Evolutionary conservation across 2,329 filamentous ascomycete genomes (phyloP), one percentile per base, ranked within the genome.

Genomic region (Nemania serpens): DNA sequence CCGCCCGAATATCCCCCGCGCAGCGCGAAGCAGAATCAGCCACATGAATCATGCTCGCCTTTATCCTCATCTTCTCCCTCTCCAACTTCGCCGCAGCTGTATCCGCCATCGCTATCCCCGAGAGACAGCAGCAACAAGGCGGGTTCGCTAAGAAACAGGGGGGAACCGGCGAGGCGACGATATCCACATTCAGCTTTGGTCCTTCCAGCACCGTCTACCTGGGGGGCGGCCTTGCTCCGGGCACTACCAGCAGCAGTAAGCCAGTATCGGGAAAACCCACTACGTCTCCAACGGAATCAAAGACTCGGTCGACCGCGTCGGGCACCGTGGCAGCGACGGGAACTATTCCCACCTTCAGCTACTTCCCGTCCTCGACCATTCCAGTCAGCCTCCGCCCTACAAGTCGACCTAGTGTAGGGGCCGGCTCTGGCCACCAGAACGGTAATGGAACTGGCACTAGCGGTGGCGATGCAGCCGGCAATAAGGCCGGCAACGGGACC

Each of bases 361-460:
- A 46, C 47, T 59, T 59, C 17, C 59, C 59, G 5, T 62, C 59
- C 6, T 59, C 59, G 17, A 62, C 59, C 7, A 34, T 62, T 1
- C 50, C 41, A 11, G 59, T 51, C 12, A 15, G 17, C 34, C 37
- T 22, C 2, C n/a, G 34, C 2, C 37, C 50, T 12, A 59, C 59
- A 13, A 48, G 22, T 39, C 22, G 36, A 10, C 59, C 59, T 3
- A 6, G 34, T 41, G 29, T 43, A 13, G 59, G 59, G 13, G 34
- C 42, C 34, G 58, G 58, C 12, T 5, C 50, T 12, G 34, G 3
- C 5, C 48, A 56, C 22, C 5, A 18, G 5, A 36, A 9, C 5
- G 36, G 36, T 6, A 46, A 50, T n/a, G 37, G 34, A 18, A 15
- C 7, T 13, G 39, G 39, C 20, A 36, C 29, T n/a, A 42, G 6